Evolutionary conservation across 768 basidiomycete species (phyloP), one percentile per base, ranked within the genome.

Genomic region (Botryobasidium botryosum): DNA sequence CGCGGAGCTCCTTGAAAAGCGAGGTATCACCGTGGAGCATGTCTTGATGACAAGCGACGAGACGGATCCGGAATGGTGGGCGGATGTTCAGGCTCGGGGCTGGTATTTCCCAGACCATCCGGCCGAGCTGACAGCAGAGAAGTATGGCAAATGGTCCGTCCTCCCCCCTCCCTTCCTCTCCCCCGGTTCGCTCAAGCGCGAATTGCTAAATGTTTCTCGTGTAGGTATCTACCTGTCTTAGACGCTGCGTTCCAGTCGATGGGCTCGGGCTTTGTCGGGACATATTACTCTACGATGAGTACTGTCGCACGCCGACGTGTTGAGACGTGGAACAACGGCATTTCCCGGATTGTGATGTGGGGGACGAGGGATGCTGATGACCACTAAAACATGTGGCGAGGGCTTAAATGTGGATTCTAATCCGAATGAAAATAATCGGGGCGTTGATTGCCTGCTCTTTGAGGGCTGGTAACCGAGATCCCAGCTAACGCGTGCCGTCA

Each of bases 21-120:
- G 60, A 35, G 58, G 61, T 15, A 41, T 62, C 23, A 49, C 51
- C 18, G 56, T 59, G 31, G 61, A 62, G 31, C 64, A 71, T 50
- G 70, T 78, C 23, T 62, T 79, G 33, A 67, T 77, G 65, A 78
- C 75, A n/a, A 77, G 74, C 62, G 77, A 79, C 52, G 76, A 79
- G 54, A 53, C 58, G 35, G 63, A 75, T 51, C 52, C 64, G 7
- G 61, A 58, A n/a, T 55, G 47, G 43, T 53, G 51, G 40, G 36
- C 35, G 17, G 44, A 41, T 6, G 40, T 52, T 6, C 26, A 25
- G 29, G 15, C 20, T 23, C 29, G 41, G 12, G 53, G 53, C 4
- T 55, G 53, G 53, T 17, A 10, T 0, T 51, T 49, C 26, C 36
- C 51, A 17, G 50, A 55, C 25, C 47, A 53, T 47, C 18, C 25